These are phyloP conservation scores for Brachypodium distachyon DNA, from an alignment of 202 grass and related monocot genomes.

Conservation along the genomic window DNA sequence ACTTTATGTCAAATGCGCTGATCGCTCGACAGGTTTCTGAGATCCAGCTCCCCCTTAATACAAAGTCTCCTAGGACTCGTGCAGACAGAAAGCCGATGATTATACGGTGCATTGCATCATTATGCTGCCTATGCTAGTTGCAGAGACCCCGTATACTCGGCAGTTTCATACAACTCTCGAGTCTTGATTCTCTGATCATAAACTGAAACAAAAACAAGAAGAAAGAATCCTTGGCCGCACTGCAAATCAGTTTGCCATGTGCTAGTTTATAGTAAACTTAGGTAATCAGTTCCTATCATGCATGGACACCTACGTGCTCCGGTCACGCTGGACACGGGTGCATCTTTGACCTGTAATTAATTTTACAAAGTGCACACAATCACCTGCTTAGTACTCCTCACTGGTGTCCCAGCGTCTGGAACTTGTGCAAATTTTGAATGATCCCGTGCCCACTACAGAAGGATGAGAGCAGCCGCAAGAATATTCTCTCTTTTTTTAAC, in stretches of 20 bases:
- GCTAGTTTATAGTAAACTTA: not conserved
- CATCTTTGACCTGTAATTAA: too few relatives aligned
- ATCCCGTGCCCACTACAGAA: slow-evolving; percentile 13
- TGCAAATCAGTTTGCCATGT: not conserved
- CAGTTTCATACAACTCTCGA: not conserved
- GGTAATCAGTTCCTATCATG: slow-evolving; percentile 9
- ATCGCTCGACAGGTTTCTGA: slow-evolving; percentile 12
- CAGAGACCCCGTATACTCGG: slow-evolving; percentile 20
- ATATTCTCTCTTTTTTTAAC: too few relatives aligned
- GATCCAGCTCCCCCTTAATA: not conserved
- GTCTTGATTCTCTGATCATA: too few relatives aligned
- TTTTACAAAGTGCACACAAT: too few relatives aligned
- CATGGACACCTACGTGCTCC: not conserved
- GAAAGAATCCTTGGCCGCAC: not conserved
- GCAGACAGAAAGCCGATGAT: slow-evolving; percentile 3
- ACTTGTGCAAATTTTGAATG: slow-evolving; percentile 6
- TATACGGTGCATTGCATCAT: slow-evolving; percentile 15
- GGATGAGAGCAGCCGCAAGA: not conserved
- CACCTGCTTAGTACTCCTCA: too few relatives aligned
- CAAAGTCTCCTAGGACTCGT: too few relatives aligned
- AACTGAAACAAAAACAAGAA: too few relatives aligned
- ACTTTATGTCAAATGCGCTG: not conserved
- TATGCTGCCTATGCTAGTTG: slow-evolving; percentile 13
- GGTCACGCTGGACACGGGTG: not conserved
- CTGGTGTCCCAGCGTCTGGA: not conserved